These are phyloP conservation scores for Senecio squalidus DNA, from an alignment of 140 eudicot species.

Conservation along the genomic window DNA sequence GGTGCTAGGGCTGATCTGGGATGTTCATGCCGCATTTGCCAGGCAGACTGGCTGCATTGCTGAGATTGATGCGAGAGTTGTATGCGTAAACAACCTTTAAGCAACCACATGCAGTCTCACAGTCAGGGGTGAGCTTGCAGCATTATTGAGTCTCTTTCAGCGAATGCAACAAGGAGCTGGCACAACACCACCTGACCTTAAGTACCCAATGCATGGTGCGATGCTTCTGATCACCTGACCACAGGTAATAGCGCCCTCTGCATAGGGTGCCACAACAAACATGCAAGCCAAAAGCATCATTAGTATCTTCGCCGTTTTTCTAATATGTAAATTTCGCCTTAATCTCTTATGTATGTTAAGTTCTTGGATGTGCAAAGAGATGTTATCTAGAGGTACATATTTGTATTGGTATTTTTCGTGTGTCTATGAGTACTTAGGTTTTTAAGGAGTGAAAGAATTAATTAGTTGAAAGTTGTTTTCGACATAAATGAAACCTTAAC, in stretches of 20 bases:
- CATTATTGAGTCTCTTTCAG: slow-evolving; percentile 18
- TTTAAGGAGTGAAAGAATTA: no score
- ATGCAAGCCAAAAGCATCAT: slow-evolving; percentile 15
- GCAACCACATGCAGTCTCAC: slow-evolving; percentile 32
- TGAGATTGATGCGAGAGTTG: background rate
- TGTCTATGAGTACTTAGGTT: no score
- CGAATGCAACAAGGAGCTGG: slow-evolving; percentile 28
- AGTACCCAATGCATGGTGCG: slow-evolving; percentile 25
- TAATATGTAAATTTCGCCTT: no score
- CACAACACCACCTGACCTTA: background rate
- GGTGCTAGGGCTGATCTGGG: slow-evolving; percentile 44
- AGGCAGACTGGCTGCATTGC: slow-evolving; percentile 26
- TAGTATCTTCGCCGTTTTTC: background rate
- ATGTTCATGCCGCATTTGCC: slow-evolving; percentile 38
- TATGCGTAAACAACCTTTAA: slow-evolving; percentile 17
- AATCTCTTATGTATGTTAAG: no score
- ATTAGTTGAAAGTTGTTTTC: no score
- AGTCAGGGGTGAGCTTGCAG: no score
- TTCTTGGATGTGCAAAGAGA: no score
- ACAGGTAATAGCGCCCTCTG: slow-evolving; percentile 31
- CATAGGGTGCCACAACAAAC: slow-evolving; percentile 24
- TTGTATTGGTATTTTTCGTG: no score
- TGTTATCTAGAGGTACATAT: no score
- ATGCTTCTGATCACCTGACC: slow-evolving; percentile 21
- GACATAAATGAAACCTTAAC: no score